phyloP scores from a whole-genome alignment of 768 basidiomycete species.

The Mycena belliarum region DNA sequence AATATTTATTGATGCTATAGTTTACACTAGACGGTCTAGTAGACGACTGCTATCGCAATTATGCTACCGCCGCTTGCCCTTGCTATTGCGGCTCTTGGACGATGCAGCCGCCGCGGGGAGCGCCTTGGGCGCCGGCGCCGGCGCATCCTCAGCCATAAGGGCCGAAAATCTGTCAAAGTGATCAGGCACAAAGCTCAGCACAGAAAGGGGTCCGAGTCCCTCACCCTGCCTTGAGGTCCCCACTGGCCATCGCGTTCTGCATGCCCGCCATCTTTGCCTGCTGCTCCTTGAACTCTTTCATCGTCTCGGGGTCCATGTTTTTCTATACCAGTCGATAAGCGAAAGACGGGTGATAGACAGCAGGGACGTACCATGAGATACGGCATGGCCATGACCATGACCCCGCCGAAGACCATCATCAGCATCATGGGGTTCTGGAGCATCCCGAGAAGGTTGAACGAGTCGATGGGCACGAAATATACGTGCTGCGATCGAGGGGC shows the following conservation, averaged over 20 bases:
- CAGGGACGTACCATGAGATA: conserved; percentile 62
- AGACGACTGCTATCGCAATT: no score
- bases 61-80: conserved; percentile 40
- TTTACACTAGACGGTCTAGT: no score
- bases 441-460: conserved; percentile 76
- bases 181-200: not conserved
- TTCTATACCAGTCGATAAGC: conserved; percentile 44
- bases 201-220: not conserved
- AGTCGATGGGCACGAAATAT: conserved; percentile 70
- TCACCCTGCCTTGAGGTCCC: conserved; percentile 62
- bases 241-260: conserved; percentile 58
- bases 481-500: conserved; percentile 53
- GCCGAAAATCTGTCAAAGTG: conserved; percentile 41
- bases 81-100: conserved; percentile 26
- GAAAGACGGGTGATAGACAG: not conserved
- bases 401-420: conserved; percentile 67
- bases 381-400: conserved; percentile 71
- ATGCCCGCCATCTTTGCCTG: conserved; percentile 57
- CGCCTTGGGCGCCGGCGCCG: conserved; percentile 29
- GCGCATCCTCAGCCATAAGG: conserved; percentile 36
- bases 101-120: conserved; percentile 22
- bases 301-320: conserved; percentile 70
- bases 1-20: no score
- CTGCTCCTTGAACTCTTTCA: conserved; percentile 64
- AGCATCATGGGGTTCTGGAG: conserved; percentile 85